These are phyloP conservation scores for Alternaria burnsii DNA, from an alignment of 2,329 filamentous ascomycete species.

Conservation along the genomic window DNA sequence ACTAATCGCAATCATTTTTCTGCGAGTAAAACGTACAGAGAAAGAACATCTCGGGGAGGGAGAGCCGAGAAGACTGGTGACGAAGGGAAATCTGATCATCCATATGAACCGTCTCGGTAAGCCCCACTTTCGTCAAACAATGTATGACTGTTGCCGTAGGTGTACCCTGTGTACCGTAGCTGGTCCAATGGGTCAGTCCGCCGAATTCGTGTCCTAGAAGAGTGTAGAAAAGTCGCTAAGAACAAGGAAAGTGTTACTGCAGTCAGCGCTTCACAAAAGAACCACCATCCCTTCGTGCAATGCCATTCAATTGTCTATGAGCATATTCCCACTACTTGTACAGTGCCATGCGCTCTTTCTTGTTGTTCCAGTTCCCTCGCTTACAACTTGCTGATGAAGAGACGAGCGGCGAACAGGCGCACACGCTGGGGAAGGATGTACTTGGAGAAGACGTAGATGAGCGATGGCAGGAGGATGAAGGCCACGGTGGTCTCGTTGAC, in stretches of 20 bases:
- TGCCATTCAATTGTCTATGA: constrained; percentile 48
- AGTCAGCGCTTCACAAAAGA: not conserved
- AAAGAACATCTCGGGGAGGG: not conserved
- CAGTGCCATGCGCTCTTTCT: constrained; percentile 30
- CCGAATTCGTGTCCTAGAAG: not conserved
- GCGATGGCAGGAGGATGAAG: constrained; percentile 52
- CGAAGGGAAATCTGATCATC: not conserved
- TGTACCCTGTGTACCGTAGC: fast-evolving
- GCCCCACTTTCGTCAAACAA: not conserved
- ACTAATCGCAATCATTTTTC: not conserved
- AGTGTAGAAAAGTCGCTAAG: not conserved
- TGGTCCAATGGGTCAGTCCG: too few species aligned
- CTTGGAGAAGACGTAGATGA: constrained; percentile 57
- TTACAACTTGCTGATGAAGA: constrained; percentile 58
- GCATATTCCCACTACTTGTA: constrained; percentile 47
- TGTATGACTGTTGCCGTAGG: not conserved
- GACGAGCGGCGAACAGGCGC: constrained; percentile 52
- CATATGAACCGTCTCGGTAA: too few species aligned
- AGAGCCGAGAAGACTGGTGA: not conserved
- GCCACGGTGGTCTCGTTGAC: constrained; percentile 56
- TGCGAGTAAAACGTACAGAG: not conserved
- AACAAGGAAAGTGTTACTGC: not conserved
- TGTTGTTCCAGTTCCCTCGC: constrained; percentile 2
- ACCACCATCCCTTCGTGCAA: constrained; percentile 15
- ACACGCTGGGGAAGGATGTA: constrained; percentile 55